A percentile compares a stretch with the other conserved stretches of the same genome.
phyloP scores from a whole-genome alignment of 2,329 filamentous ascomycete genomes.

The Aspergillus aculeatinus region DNA sequence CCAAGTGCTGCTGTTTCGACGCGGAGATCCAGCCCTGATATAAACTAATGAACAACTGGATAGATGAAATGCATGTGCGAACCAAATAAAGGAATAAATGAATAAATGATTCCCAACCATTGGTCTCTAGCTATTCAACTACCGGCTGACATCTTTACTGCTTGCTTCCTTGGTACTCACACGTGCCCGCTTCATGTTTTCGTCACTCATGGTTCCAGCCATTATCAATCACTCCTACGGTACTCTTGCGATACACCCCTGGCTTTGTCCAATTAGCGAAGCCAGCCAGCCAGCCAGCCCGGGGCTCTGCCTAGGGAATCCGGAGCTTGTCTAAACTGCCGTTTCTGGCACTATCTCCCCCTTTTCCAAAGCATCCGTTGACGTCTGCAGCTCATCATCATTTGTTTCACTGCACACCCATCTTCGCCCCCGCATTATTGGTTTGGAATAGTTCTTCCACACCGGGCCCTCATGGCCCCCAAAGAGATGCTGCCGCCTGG shows the following conservation, averaged over 20 bases:
- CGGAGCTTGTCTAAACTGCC: constrained; percentile 14
- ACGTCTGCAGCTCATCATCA: constrained; percentile 15
- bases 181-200: not conserved
- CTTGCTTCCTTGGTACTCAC: not conserved
- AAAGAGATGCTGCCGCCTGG: constrained; percentile 43
- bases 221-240: not conserved
- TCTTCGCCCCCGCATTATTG: constrained; percentile 6
- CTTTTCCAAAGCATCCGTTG: constrained; percentile 15
- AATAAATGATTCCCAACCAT: not conserved
- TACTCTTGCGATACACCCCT: not conserved
- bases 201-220: not conserved
- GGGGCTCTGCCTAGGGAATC: too few relatives aligned
- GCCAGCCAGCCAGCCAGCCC: not conserved
- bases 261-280: not conserved
- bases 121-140: not conserved
- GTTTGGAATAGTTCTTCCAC: constrained; percentile 31
- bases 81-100: not conserved
- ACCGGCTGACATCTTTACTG: not conserved
- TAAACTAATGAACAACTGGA: not conserved
- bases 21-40: not conserved
- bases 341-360: constrained; percentile 10
- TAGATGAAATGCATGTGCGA: not conserved
- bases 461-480: constrained; percentile 40
- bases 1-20: not conserved
- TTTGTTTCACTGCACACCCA: constrained; percentile 7